These are phyloP conservation scores for Globisporangium polare DNA, from an alignment of 352 stramenopile genomes.

Conservation along the genomic window DNA sequence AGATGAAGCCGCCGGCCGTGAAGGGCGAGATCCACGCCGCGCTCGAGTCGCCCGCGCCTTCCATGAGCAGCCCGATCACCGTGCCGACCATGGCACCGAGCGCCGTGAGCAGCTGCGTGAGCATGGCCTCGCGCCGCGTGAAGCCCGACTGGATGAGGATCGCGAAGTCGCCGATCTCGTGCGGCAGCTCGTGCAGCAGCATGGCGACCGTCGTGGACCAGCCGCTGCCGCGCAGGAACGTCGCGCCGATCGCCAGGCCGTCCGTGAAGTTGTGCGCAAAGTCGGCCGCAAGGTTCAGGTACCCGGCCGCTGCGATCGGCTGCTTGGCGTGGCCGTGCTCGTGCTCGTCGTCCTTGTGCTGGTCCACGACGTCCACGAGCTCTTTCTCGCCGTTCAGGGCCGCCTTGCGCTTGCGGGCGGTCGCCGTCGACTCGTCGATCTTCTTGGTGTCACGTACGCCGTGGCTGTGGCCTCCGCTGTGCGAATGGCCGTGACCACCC, in stretches of 20 bases:
- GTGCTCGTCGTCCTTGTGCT: conserved; percentile 19
- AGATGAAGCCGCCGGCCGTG: conserved; percentile 90
- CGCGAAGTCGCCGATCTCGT: conserved; percentile 92
- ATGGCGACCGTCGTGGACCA: conserved; percentile 87
- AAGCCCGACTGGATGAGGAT: conserved; percentile 91
- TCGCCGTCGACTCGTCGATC: conserved; percentile 20
- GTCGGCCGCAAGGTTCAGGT: conserved; percentile 89
- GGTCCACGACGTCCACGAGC: conserved; percentile 15
- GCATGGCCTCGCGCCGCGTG: conserved; percentile 85
- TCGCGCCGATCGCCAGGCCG: conserved; percentile 90
- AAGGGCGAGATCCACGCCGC: conserved; percentile 82
- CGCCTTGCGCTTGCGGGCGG: conserved; percentile 32
- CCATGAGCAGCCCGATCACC: conserved; percentile 76
- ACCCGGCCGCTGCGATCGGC: conserved; percentile 75
- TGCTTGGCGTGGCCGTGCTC: conserved; percentile 18
- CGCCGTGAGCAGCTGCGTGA: conserved; percentile 89
- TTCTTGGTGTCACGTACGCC: conserved; percentile 20
- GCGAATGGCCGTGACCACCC: conserved; percentile 20
- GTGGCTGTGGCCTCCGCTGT: conserved; percentile 29
- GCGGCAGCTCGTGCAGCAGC: conserved; percentile 88
- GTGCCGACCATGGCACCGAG: conserved; percentile 90
- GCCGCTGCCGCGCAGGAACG: conserved; percentile 73
- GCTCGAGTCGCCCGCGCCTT: conserved; percentile 59
- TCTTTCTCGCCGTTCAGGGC: conserved; percentile 27
- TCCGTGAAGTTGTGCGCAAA: conserved; percentile 94